Evolutionary conservation across 2,329 filamentous ascomycete species (phyloP).

Genomic region (Cytospora paraplurivora): DNA sequence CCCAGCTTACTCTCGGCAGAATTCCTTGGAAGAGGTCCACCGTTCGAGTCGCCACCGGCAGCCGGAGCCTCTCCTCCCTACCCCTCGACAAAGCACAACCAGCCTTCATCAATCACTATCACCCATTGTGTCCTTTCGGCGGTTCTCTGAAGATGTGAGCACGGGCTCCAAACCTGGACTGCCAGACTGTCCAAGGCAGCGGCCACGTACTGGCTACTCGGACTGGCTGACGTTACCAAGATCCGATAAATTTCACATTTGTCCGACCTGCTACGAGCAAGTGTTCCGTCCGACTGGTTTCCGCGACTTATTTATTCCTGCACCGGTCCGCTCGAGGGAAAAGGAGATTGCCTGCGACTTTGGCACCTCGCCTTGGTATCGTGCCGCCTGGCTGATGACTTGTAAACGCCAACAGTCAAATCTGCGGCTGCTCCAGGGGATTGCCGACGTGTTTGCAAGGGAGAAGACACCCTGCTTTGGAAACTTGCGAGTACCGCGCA

Average conservation of each 20-base stretch:
- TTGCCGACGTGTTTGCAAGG: slow-evolving; percentile 64
- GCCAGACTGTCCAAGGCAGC: slow-evolving; percentile 69
- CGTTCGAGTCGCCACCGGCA: slow-evolving; percentile 44
- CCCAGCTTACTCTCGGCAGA: slow-evolving; percentile 31
- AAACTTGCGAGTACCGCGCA: slow-evolving; percentile 54
- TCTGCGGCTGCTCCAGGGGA: slow-evolving; percentile 67
- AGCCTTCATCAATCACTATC: slow-evolving; percentile 40
- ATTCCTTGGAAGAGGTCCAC: slow-evolving; percentile 33
- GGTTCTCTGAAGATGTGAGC: slow-evolving; percentile 56
- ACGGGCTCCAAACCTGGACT: slow-evolving; percentile 51
- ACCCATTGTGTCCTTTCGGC: slow-evolving; percentile 49
- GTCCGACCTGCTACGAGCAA: slow-evolving; percentile 74
- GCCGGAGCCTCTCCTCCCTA: slow-evolving; percentile 37
- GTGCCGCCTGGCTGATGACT: slow-evolving; percentile 81
- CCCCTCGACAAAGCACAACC: slow-evolving; percentile 35
- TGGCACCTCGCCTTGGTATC: slow-evolving; percentile 75
- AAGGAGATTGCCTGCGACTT: slow-evolving; percentile 74
- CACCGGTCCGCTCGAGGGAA: slow-evolving; percentile 58
- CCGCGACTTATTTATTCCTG: slow-evolving; percentile 64
- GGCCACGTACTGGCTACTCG: slow-evolving; percentile 62
- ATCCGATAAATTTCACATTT: slow-evolving; percentile 75
- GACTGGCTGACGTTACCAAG: slow-evolving; percentile 82
- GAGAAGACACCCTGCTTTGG: slow-evolving; percentile 59
- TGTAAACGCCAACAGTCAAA: slow-evolving; percentile 69
- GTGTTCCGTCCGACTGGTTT: slow-evolving; percentile 72